A percentile compares a stretch with the other conserved stretches of the same genome.
Conservation (phyloP, 495 filamentous ascomycete species). For the Hypoxylon perforatum region DNA sequence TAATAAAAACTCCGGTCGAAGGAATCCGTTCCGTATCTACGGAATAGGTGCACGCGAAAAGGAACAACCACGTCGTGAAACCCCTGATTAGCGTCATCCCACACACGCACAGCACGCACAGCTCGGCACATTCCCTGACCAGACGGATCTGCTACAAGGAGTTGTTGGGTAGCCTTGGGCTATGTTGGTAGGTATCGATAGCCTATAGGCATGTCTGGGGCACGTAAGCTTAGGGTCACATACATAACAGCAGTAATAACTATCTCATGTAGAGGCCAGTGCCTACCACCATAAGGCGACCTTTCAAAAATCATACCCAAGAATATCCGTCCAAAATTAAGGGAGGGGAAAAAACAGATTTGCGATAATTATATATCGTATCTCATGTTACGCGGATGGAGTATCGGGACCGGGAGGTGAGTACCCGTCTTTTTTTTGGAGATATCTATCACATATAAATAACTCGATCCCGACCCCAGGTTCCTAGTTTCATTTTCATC, state of each 20-base stretch:
- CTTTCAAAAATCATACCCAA: background rate
- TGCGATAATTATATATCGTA: background rate
- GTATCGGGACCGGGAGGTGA: background rate
- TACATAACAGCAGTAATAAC: background rate
- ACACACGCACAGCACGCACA: background rate
- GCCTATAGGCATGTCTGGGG: background rate
- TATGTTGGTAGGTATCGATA: background rate
- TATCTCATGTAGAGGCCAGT: background rate
- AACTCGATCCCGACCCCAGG: background rate
- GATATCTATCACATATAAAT: background rate
- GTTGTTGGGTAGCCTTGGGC: background rate
- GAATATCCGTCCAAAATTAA: background rate
- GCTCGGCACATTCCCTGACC: background rate
- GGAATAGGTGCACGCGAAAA: background rate
- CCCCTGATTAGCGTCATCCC: slow-evolving; percentile 7
- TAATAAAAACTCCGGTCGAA: too few species aligned
- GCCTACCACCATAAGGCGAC: background rate
- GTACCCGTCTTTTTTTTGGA: background rate
- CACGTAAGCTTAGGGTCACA: background rate
- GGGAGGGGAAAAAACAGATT: background rate
- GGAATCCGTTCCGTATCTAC: too few species aligned
- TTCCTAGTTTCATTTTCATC: background rate
- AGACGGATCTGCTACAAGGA: background rate
- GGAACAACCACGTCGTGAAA: background rate
- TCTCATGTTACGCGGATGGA: background rate